phyloP scores from a whole-genome alignment of 768 basidiomycete species.

The Arthromyces matolae region DNA sequence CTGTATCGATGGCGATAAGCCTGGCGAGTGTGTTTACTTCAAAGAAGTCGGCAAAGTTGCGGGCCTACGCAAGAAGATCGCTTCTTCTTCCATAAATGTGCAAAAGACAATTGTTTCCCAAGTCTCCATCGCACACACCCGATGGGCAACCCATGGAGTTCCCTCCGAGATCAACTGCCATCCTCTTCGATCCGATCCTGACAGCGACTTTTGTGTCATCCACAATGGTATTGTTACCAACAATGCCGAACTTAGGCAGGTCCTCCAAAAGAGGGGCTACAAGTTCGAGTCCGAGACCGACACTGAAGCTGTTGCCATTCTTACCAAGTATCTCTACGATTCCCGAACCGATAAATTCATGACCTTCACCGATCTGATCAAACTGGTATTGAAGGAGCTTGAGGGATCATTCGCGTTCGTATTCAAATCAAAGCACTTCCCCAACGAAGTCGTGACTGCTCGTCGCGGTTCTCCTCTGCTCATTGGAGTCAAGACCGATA shows the following conservation, averaged over 20 bases:
- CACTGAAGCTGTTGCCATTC: slow-evolving; percentile 95
- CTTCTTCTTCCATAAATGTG: slow-evolving; percentile 64
- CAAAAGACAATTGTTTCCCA: slow-evolving; percentile 77
- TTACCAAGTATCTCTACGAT: slow-evolving; percentile 95
- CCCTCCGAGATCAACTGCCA: slow-evolving; percentile 91
- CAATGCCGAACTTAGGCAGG: slow-evolving; percentile 79
- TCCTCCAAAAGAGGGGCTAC: slow-evolving; percentile 95
- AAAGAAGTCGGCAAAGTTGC: slow-evolving; percentile 99
- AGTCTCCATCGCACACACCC: slow-evolving; percentile 97
- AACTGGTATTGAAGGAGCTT: slow-evolving; percentile 94
- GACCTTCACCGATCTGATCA: slow-evolving; percentile 88
- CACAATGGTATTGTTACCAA: slow-evolving; percentile 99
- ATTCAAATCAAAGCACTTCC: slow-evolving; percentile 95
- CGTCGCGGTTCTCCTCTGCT: slow-evolving; percentile 95
- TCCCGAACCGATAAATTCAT: slow-evolving; percentile 81
- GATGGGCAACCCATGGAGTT: slow-evolving; percentile 97
- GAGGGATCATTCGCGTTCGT: slow-evolving; percentile 99
- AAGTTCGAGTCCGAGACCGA: slow-evolving; percentile 94
- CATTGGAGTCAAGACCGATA: slow-evolving; percentile 98
- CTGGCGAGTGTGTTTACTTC: slow-evolving; percentile 76
- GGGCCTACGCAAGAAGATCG: slow-evolving; percentile 86
- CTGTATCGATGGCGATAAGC: slow-evolving; percentile 87
- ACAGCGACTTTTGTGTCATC: slow-evolving; percentile 84
- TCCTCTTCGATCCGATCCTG: slow-evolving; percentile 81
- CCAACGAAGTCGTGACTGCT: slow-evolving; percentile 92